Base-by-base conservation (phyloP, 139 green algal genomes). In the Coccomyxa sp. region DNA sequence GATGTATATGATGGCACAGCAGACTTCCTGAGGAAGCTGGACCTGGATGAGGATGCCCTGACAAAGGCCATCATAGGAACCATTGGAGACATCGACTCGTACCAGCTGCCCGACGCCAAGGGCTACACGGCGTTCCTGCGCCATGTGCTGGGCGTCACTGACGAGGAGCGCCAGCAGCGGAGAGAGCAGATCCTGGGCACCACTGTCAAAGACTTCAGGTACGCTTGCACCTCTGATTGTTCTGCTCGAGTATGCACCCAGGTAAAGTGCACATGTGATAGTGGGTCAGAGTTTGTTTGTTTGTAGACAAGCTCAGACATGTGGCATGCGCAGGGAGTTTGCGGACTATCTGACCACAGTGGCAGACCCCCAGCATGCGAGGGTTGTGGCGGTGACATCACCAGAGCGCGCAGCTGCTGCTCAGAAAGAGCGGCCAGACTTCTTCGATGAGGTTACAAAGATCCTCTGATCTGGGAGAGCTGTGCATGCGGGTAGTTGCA, bases 1-100 rank as follows among this genome's bases (percentile, higher is more conserved):
- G 70, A 74, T 44, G 39, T 89, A 24, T 98, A 98, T 73, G 94
- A 97, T 72, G 95, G 89, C 79, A 95, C 91, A 0, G 69, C 84
- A 2, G 92, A 93, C 50, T 99, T 95, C 86, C 87, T 99, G 80
- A 78, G 86, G 6, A 55, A 74, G 29, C 79, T 98, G 34, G 81
- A 97, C 34, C 81, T 99, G 70, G 88, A 87, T 55, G 40, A 84
- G 14, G 94, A 98, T 40, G 89, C 94, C 73, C 87, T 99, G 16
- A 94, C 88, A 41, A 98, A 98, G 91, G 90, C 92, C 64, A 97
- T 99, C 88, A 97, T 99, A 72, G 95, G 95, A 77, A 96, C 92
- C 55, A 97, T 99, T 39, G 94, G 95, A 27, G 95, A 98, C 81
- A 79, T 98, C 18, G 95, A 98, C 81, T 75, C 87, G 3, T 98